Conservation (phyloP, 2,329 filamentous ascomycete species). For the Phialocephala subalpina region DNA sequence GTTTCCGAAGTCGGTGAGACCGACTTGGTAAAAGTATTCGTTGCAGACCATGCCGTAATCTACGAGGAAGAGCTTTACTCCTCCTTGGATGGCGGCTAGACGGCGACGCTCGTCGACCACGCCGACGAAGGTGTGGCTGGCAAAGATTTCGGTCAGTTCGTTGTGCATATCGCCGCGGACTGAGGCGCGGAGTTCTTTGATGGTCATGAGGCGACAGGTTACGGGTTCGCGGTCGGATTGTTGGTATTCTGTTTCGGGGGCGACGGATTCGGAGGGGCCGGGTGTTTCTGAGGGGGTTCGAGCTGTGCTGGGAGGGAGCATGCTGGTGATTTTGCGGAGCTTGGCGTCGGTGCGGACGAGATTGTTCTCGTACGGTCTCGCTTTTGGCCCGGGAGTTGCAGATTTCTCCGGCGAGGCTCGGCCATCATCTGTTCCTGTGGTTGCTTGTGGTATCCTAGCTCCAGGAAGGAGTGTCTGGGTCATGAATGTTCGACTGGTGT, state of each 20-base stretch:
- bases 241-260: slow-evolving; percentile 73
- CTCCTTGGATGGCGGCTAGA: slow-evolving; percentile 91
- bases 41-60: slow-evolving; percentile 89
- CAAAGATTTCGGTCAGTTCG: slow-evolving; percentile 86
- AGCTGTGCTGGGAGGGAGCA: slow-evolving; percentile 73
- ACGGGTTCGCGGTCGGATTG: slow-evolving; percentile 73
- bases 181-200: slow-evolving; percentile 82
- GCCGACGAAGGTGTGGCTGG: slow-evolving; percentile 90
- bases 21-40: slow-evolving; percentile 96
- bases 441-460: slow-evolving; percentile 50
- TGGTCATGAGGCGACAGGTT: slow-evolving; percentile 78
- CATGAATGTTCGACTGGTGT: slow-evolving; percentile 92
- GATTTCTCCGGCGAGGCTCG: slow-evolving; percentile 25
- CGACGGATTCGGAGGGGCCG: slow-evolving; percentile 30
- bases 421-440: slow-evolving; percentile 32
- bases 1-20: slow-evolving; percentile 94
- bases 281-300: slow-evolving; percentile 39
- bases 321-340: slow-evolving; percentile 93
- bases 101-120: slow-evolving; percentile 88
- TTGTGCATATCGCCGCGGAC: slow-evolving; percentile 86
- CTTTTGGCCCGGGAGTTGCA: slow-evolving; percentile 54
- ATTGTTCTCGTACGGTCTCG: slow-evolving; percentile 81
- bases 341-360: slow-evolving; percentile 90
- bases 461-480: slow-evolving; percentile 90
- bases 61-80: slow-evolving; percentile 89